Percentiles rank a stretch among this genome's conserved stretches.
phyloP scores from a whole-genome alignment of 805 yeast genomes.

The Wickerhamomyces bisporus region DNA sequence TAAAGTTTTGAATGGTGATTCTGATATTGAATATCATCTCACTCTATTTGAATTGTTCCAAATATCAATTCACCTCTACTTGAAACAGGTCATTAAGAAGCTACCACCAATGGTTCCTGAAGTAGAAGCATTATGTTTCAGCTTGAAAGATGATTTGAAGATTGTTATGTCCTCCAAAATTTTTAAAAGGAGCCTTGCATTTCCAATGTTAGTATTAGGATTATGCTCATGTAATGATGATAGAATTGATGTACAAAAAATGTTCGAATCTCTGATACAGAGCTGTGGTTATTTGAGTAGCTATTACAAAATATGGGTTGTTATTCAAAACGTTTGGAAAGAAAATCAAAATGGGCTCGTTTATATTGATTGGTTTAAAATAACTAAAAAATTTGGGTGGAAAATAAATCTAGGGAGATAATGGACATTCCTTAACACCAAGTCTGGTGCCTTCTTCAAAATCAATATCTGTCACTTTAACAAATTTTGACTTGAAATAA shows the following conservation, averaged over 20 bases:
- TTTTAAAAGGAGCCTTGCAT: conserved; percentile 43
- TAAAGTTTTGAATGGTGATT: conserved; percentile 28
- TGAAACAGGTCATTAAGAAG: conserved; percentile 47
- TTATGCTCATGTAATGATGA: conserved; percentile 23
- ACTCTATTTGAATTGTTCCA: conserved; percentile 58
- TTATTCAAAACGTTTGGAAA: conserved; percentile 36
- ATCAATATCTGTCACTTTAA: conserved; percentile 40
- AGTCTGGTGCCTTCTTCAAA: conserved; percentile 44
- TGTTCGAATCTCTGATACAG: conserved; percentile 23
- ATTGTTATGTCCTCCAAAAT: conserved; percentile 40
- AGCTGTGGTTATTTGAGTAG: conserved; percentile 31
- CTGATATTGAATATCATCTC: conserved; percentile 44
- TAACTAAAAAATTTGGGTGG: conserved; percentile 38
- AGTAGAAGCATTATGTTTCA: conserved; percentile 44
- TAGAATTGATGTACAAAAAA: conserved; percentile 19
- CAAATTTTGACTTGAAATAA: conserved; percentile 34
- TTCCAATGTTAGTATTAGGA: conserved; percentile 36
- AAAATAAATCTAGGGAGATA: conserved; percentile 22
- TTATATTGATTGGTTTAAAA: conserved; percentile 39
- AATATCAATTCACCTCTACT: conserved; percentile 45
- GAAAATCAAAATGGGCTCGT: conserved; percentile 26
- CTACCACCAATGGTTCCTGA: conserved; percentile 49
- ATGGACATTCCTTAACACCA: conserved; percentile 24
- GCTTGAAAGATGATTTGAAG: conserved; percentile 45
- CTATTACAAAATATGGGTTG: conserved; percentile 30